Base-by-base conservation (phyloP, 805 yeast genomes). In the Candida patagonica region DNA sequence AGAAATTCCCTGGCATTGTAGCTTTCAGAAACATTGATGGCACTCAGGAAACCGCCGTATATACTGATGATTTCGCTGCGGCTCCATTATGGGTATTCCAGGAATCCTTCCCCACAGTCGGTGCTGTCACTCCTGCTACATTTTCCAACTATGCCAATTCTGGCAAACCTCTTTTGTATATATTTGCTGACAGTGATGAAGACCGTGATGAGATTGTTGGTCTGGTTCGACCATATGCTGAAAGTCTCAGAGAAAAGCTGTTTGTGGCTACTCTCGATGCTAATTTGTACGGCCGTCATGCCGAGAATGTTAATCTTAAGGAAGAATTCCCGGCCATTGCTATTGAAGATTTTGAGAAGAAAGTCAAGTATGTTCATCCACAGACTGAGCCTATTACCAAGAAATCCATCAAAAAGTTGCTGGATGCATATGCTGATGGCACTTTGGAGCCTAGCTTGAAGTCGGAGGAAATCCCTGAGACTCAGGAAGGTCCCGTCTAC, bases 181-280 rank as follows among this genome's bases (percentile, higher is more conserved):
- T 82, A 61, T 92, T 92, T 69, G 86, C 83, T 68, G 75, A 73
- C 51, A 64, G 71, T 37, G 72, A 71, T 36, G 83, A 77, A 48
- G 79, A 84, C 66, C 77, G 80, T 59, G 74, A 63, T 27, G 70
- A 67, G 26, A 72, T 74, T 49, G 65, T 65, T 35, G 67, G 68
- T 32, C 57, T 66, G 39, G 71, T 88, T 54, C 64, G 58, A 45
- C 71, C 76, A 41, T 65, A 82, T 55, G 94, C 89, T 54, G 78
- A 80, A 66, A 65, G 74, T 58, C 70, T 73, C 65, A 76, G 85
- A 68, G 95, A 95, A 47, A 71, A 75, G 57, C 62, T 87, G 51
- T 84, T 82, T 68, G 79, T 92, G 62, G 96, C 83, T 50, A 94
- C 89, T 63, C 70, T 92, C 53, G 88, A 89, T 55, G 94, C 95